phyloP scores from a whole-genome alignment of 2,329 filamentous ascomycete species.

The Teratosphaeria destructans region DNA sequence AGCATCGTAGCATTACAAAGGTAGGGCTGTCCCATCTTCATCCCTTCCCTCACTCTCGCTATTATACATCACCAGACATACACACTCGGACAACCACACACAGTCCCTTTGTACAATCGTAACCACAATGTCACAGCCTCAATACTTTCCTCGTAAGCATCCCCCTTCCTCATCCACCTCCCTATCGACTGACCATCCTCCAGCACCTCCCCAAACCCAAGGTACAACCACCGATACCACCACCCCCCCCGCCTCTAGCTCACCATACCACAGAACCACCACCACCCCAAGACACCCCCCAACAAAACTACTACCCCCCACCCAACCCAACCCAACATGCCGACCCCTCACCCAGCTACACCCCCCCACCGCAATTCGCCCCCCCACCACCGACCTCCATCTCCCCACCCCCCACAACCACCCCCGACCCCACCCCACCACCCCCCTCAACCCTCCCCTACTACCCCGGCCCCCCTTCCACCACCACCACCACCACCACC shows the following conservation, averaged over 20 bases:
- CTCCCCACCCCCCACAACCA: constrained; percentile 12
- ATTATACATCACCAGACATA: not conserved
- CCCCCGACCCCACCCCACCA: not conserved
- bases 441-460: constrained; percentile 19
- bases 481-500: constrained; percentile 6
- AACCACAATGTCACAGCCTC: constrained; percentile 7
- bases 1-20: not conserved
- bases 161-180: not conserved
- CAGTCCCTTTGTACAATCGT: too few relatives aligned
- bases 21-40: not conserved
- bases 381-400: constrained; percentile 21
- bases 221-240: constrained; percentile 1
- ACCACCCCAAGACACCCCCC: constrained; percentile 11
- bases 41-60: not conserved
- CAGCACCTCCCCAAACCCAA: constrained; percentile 12
- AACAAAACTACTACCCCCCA: not conserved
- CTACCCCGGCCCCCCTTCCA: constrained; percentile 27
- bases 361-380: constrained; percentile 23
- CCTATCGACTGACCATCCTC: not conserved
- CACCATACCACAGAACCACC: constrained; percentile 12
- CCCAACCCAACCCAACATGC: constrained; percentile 2
- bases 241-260: constrained; percentile 1
- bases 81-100: not conserved
- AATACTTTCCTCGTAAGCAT: constrained; percentile 24
- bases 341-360: constrained; percentile 13